Conservation (phyloP, 192 early-diverging fungal genomes). For the Coemansia sp. region DNA sequence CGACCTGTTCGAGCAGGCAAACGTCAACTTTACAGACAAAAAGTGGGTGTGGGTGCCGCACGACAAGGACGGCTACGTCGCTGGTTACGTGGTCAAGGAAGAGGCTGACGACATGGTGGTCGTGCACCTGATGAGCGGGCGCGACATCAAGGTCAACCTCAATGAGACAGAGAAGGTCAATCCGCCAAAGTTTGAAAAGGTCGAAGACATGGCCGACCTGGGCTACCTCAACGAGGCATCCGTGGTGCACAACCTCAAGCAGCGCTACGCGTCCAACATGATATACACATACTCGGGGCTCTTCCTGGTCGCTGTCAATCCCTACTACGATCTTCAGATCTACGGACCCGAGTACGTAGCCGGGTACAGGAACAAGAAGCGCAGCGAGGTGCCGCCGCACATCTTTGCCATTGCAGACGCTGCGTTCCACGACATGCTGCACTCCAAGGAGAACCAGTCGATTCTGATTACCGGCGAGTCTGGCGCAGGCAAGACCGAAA, state of each 20-base stretch:
- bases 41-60: slow-evolving; percentile 98
- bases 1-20: slow-evolving; percentile 56
- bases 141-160: slow-evolving; percentile 69
- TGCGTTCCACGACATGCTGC: slow-evolving; percentile 95
- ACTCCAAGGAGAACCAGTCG: slow-evolving; percentile 91
- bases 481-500: slow-evolving; percentile 99
- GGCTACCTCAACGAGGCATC: slow-evolving; percentile 97
- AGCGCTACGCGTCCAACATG: slow-evolving; percentile 85
- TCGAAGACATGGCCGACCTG: slow-evolving; percentile 98
- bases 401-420: slow-evolving; percentile 91
- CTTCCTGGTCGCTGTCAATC: slow-evolving; percentile 97
- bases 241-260: slow-evolving; percentile 94
- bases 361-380: slow-evolving; percentile 68
- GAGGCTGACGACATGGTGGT: slow-evolving; percentile 67
- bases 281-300: slow-evolving; percentile 99
- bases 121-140: slow-evolving; percentile 75
- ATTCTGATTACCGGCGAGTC: slow-evolving; percentile 99
- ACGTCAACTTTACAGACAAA: slow-evolving; percentile 87
- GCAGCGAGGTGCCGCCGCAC: slow-evolving; percentile 78
- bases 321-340: slow-evolving; percentile 89
- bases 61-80: slow-evolving; percentile 84
- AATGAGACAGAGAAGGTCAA: slow-evolving; percentile 95
- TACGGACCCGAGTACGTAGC: slow-evolving; percentile 73
- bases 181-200: slow-evolving; percentile 98
- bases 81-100: slow-evolving; percentile 75